Percentiles rank a stretch among this genome's conserved stretches.
Evolutionary conservation across 129 eudicot species (phyloP).

Genomic region (Escallonia herrerae): DNA sequence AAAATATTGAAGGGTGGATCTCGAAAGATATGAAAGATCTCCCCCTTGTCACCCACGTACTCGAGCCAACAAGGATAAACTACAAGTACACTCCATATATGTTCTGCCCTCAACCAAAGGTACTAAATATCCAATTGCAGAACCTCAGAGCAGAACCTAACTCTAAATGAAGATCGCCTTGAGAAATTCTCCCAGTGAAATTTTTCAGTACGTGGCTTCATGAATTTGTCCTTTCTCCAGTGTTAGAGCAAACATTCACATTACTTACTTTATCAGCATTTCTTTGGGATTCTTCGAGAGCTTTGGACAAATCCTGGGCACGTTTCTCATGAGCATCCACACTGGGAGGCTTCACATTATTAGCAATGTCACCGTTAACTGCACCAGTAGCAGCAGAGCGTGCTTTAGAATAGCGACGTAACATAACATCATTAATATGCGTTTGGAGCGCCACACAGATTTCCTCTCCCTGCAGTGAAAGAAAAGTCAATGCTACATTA

Average conservation of each 20-base stretch:
- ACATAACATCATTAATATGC: slow-evolving; percentile 95
- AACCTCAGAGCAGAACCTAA: no score
- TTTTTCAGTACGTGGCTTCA: no score
- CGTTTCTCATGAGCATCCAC: slow-evolving; percentile 68
- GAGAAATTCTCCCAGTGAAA: no score
- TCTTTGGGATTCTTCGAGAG: slow-evolving; percentile 82
- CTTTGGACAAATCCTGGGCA: slow-evolving; percentile 64
- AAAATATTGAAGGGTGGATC: no score
- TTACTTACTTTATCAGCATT: slow-evolving; percentile 57
- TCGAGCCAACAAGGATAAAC: no score
- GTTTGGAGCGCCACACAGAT: slow-evolving; percentile 99
- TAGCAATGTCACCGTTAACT: slow-evolving; percentile 48
- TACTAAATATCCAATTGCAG: no score
- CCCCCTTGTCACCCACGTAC: no score
- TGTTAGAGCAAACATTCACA: background rate
- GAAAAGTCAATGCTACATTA: background rate
- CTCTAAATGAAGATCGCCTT: no score
- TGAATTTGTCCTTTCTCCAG: no score
- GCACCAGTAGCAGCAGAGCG: slow-evolving; percentile 50
- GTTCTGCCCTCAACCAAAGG: no score
- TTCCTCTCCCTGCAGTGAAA: slow-evolving; percentile 80
- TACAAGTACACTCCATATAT: background rate
- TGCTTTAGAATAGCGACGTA: slow-evolving; percentile 96
- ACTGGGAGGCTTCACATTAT: slow-evolving; percentile 39
- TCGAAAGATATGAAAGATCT: no score